Percentiles rank a stretch among this genome's conserved stretches.
These are phyloP conservation scores for Pichia norvegensis DNA, from an alignment of 1,139 yeast genomes.

Conservation along the genomic window DNA sequence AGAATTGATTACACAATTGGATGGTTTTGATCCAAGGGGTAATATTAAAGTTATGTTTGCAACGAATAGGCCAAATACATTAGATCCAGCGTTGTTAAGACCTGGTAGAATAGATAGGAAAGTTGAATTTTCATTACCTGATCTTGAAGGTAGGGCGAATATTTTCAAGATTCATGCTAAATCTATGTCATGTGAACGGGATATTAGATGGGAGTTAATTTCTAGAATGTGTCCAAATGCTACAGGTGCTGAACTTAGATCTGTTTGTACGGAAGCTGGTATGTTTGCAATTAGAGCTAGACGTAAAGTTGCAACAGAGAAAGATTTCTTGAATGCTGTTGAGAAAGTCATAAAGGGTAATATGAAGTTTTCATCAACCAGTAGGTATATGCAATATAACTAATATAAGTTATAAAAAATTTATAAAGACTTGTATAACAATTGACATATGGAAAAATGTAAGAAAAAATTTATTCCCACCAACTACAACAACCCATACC, in stretches of 20 bases:
- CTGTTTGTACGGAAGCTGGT: conserved; percentile 97
- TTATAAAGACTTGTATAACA: background rate
- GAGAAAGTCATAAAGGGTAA: conserved; percentile 98
- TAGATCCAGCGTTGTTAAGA: conserved; percentile 94
- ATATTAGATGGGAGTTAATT: conserved; percentile 95
- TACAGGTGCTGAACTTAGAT: conserved; percentile 95
- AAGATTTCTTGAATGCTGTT: conserved; percentile 93
- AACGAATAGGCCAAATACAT: conserved; percentile 93
- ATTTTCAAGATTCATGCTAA: conserved; percentile 95
- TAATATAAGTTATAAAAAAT: conserved; percentile 24
- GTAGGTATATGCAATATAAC: conserved; percentile 97
- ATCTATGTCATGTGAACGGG: conserved; percentile 95
- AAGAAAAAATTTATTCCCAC: conserved; percentile 61
- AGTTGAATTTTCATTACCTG: conserved; percentile 94
- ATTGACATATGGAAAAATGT: background rate
- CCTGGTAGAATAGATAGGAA: conserved; percentile 98
- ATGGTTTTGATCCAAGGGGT: conserved; percentile 97
- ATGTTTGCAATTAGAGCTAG: conserved; percentile 99
- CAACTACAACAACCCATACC: conserved; percentile 95
- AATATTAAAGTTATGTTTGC: conserved; percentile 99
- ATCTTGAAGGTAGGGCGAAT: conserved; percentile 94
- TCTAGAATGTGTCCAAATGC: conserved; percentile 96
- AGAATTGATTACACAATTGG: conserved; percentile 93
- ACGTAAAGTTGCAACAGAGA: conserved; percentile 95
- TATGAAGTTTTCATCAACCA: conserved; percentile 92